Conservation (phyloP, 2,329 filamentous ascomycete species). For the Colletotrichum acutatum region DNA sequence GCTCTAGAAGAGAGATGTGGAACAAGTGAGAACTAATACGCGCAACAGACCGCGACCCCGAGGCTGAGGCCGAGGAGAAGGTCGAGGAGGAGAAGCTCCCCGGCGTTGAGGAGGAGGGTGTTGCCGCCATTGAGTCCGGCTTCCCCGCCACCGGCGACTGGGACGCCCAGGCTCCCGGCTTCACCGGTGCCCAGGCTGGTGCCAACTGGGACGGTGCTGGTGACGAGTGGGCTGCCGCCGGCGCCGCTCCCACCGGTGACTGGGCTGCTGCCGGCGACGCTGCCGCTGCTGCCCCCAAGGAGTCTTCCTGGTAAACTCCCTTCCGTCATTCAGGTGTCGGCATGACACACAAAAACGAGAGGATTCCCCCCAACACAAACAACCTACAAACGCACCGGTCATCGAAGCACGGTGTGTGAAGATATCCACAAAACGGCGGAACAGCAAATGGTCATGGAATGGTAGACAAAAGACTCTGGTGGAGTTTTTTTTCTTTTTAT, state of each 20-base stretch:
- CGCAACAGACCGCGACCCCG: conserved; percentile 87
- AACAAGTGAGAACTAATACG: background rate
- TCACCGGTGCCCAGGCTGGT: conserved; percentile 69
- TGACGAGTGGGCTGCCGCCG: conserved; percentile 74
- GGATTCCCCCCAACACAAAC: conserved; percentile 5
- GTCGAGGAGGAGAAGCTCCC: conserved; percentile 91
- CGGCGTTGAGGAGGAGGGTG: conserved; percentile 84
- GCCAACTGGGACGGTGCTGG: conserved; percentile 68
- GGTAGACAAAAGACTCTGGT: conserved; percentile 38
- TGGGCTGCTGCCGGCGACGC: conserved; percentile 60
- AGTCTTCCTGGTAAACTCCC: conserved; percentile 62
- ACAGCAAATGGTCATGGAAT: conserved; percentile 38
- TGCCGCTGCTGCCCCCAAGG: conserved; percentile 63
- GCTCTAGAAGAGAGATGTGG: background rate
- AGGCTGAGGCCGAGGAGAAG: conserved; percentile 99
- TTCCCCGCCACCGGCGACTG: conserved; percentile 82
- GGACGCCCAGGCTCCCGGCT: conserved; percentile 82
- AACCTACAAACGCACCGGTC: conserved; percentile 21
- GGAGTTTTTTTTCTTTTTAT: conserved; percentile 27
- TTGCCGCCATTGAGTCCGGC: conserved; percentile 81
- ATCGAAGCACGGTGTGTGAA: conserved; percentile 21
- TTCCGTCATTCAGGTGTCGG: conserved; percentile 16
- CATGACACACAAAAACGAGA: conserved; percentile 18
- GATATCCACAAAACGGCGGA: conserved; percentile 35
- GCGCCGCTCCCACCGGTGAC: conserved; percentile 68